phyloP scores from a whole-genome alignment of 2,329 filamentous ascomycete species.

The Bisporella sp. region DNA sequence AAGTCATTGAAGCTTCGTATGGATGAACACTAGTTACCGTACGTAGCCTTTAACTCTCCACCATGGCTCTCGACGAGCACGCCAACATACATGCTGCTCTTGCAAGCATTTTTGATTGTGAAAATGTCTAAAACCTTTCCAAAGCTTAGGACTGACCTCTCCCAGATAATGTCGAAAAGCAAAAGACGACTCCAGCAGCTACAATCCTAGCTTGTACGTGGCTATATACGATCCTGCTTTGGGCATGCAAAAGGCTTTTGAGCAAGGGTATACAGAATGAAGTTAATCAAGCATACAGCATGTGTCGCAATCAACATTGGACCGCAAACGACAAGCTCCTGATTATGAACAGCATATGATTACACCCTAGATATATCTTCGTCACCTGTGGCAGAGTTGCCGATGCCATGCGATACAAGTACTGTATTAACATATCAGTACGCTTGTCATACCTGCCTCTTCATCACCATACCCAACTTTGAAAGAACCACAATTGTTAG shows the following conservation, averaged over 20 bases:
- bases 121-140: not conserved
- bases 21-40: slow-evolving; percentile 4
- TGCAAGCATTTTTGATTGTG: slow-evolving; percentile 5
- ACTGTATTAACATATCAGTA: not conserved
- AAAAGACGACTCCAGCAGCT: not conserved
- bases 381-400: slow-evolving; percentile 1
- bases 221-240: slow-evolving; percentile 12
- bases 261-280: slow-evolving; percentile 12
- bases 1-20: not conserved
- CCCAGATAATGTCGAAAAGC: slow-evolving; percentile 4
- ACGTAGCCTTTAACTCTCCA: not conserved
- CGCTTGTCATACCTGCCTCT: slow-evolving; percentile 6
- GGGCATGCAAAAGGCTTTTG: slow-evolving; percentile 6
- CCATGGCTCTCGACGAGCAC: not conserved
- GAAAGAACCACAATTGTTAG: slow-evolving; percentile 1
- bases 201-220: slow-evolving; percentile 4
- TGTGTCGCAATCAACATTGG: slow-evolving; percentile 11
- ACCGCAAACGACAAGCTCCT: not conserved
- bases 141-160: not conserved
- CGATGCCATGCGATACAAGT: slow-evolving; percentile 8
- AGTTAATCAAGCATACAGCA: slow-evolving; percentile 13
- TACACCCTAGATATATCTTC: slow-evolving; percentile 5
- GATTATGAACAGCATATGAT: slow-evolving; percentile 7
- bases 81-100: not conserved
- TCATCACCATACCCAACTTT: slow-evolving; percentile 5